Percentiles rank a stretch among this genome's conserved stretches.
These are phyloP conservation scores for Sarocladium strictum DNA, from an alignment of 2,329 filamentous ascomycete species.

Conservation along the genomic window DNA sequence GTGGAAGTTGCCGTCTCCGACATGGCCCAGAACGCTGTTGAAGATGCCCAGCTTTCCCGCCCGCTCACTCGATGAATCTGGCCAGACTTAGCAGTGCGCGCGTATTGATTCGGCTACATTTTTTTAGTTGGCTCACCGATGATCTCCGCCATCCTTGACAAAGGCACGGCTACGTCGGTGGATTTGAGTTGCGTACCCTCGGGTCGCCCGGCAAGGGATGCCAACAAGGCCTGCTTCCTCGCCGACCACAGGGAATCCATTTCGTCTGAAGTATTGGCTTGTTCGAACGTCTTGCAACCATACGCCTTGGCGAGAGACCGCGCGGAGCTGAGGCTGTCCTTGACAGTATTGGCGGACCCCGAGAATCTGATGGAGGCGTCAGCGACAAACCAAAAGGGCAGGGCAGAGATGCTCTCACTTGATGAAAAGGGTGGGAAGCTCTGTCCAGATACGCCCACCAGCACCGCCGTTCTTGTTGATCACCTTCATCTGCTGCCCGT, in stretches of 20 bases:
- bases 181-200: conserved; percentile 64
- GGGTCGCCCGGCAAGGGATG: conserved; percentile 59
- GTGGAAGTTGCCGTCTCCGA: conserved; percentile 72
- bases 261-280: conserved; percentile 58
- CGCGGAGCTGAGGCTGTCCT: neutral
- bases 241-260: conserved; percentile 69
- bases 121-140: conserved; percentile 38
- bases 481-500: conserved; percentile 61
- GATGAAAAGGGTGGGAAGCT: conserved; percentile 67
- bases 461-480: conserved; percentile 58
- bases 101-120: conserved; percentile 9
- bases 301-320: neutral
- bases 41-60: conserved; percentile 57
- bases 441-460: conserved; percentile 56
- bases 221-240: conserved; percentile 69
- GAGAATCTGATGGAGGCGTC: conserved; percentile 44
- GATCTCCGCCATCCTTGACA: conserved; percentile 64
- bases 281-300: conserved; percentile 51
- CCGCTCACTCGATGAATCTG: conserved; percentile 59
- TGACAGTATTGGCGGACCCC: conserved; percentile 45
- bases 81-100: neutral
- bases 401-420: conserved; percentile 34
- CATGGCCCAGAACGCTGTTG: conserved; percentile 64
- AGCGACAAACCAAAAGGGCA: conserved; percentile 16
- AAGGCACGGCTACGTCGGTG: conserved; percentile 74